These are phyloP conservation scores for Fusarium redolens DNA, from an alignment of 2,329 filamentous ascomycete genomes.

Conservation along the genomic window DNA sequence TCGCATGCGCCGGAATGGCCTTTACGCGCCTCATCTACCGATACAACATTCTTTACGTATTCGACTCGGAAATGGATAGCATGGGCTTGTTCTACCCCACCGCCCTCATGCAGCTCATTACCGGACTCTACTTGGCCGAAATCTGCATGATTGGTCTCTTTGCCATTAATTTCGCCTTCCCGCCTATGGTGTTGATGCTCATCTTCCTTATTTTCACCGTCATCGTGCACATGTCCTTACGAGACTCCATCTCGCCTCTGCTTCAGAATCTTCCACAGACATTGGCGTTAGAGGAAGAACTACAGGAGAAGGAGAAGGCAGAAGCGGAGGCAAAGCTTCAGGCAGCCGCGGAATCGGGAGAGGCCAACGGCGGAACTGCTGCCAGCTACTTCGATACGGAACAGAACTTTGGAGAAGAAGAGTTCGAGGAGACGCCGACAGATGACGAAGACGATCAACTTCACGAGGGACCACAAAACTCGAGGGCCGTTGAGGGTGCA, in stretches of 20 bases:
- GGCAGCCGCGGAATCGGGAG: conserved; percentile 39
- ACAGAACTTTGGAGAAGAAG: conserved; percentile 51
- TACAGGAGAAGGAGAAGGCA: conserved; percentile 59
- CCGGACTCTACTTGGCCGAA: conserved; percentile 85
- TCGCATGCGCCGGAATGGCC: conserved; percentile 80
- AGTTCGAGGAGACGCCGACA: conserved; percentile 39
- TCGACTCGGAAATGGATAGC: conserved; percentile 84
- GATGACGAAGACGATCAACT: conserved; percentile 45
- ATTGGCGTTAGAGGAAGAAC: conserved; percentile 66
- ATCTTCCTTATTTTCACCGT: conserved; percentile 79
- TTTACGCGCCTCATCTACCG: conserved; percentile 89
- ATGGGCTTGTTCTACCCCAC: conserved; percentile 88
- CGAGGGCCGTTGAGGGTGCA: conserved; percentile 54
- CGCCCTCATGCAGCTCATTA: conserved; percentile 87
- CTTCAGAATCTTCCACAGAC: conserved; percentile 83
- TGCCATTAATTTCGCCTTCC: conserved; percentile 72
- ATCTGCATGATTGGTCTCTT: conserved; percentile 89
- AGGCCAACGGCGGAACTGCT: conserved; percentile 41
- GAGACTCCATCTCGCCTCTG: conserved; percentile 78
- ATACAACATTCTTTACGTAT: conserved; percentile 91
- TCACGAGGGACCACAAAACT: conserved; percentile 39
- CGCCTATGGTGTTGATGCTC: conserved; percentile 80
- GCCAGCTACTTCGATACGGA: conserved; percentile 52
- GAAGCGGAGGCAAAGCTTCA: conserved; percentile 51
- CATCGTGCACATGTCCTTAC: conserved; percentile 80